A percentile compares a stretch with the other conserved stretches of the same genome.
These are phyloP conservation scores for Keithomyces neogunnii DNA, from an alignment of 2,329 filamentous ascomycete species.

Conservation along the genomic window DNA sequence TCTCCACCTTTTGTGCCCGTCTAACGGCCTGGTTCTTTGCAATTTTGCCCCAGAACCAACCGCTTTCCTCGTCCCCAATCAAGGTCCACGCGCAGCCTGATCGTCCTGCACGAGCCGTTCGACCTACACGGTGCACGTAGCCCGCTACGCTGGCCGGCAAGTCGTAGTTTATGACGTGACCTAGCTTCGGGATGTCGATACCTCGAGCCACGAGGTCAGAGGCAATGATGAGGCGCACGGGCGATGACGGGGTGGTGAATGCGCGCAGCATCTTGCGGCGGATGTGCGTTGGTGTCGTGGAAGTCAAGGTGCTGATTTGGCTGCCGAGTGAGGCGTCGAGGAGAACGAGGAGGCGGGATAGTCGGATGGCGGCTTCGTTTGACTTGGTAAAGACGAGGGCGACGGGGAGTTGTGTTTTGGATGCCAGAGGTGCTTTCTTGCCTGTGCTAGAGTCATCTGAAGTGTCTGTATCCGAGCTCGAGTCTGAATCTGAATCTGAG, in stretches of 20 bases:
- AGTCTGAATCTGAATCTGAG: constrained; percentile 19
- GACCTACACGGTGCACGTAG: constrained; percentile 87
- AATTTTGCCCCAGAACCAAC: constrained; percentile 88
- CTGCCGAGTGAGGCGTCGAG: constrained; percentile 50
- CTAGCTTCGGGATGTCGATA: constrained; percentile 70
- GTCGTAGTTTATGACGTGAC: constrained; percentile 91
- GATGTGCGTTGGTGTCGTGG: constrained; percentile 64
- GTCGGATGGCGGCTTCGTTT: constrained; percentile 77
- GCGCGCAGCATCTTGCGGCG: constrained; percentile 58
- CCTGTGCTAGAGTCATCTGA: not conserved
- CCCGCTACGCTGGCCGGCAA: constrained; percentile 71
- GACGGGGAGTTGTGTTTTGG: constrained; percentile 23
- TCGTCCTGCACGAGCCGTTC: constrained; percentile 76
- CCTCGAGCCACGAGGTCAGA: constrained; percentile 91
- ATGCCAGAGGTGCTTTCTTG: not conserved
- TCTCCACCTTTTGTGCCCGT: constrained; percentile 36
- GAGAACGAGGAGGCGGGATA: constrained; percentile 69
- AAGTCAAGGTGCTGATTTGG: constrained; percentile 63
- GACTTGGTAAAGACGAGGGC: constrained; percentile 85
- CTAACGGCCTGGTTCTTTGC: constrained; percentile 46
- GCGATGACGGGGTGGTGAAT: constrained; percentile 59
- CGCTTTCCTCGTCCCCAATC: constrained; percentile 70
- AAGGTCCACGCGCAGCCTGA: constrained; percentile 78
- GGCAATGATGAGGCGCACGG: constrained; percentile 69
- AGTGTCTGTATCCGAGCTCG: constrained; percentile 24